These are phyloP conservation scores for Pyrenochaeta sp. DNA, from an alignment of 2,329 filamentous ascomycete species.

Conservation along the genomic window DNA sequence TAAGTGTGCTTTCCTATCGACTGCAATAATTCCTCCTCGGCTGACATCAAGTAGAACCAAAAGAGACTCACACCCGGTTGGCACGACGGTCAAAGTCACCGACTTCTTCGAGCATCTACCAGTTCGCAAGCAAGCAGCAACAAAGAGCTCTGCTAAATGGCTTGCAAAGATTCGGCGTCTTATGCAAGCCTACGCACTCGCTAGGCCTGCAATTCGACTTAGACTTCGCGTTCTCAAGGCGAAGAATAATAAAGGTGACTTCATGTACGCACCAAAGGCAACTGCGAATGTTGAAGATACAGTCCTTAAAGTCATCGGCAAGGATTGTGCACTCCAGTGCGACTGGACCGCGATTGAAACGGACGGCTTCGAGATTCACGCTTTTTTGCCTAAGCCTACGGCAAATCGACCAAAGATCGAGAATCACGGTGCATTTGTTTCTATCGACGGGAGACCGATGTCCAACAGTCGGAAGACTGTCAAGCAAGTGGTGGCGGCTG, in stretches of 20 bases:
- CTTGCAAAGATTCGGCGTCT: conserved; percentile 67
- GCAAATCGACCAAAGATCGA: conserved; percentile 53
- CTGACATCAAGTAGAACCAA: conserved; percentile 33
- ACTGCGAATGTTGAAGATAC: conserved; percentile 64
- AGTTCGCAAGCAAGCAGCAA: conserved; percentile 67
- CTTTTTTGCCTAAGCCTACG: conserved; percentile 64
- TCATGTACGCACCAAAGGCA: conserved; percentile 68
- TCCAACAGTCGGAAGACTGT: conserved; percentile 62
- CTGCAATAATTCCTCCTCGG: background rate
- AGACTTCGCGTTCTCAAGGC: conserved; percentile 66
- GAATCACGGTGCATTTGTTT: conserved; percentile 65
- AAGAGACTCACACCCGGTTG: conserved; percentile 65
- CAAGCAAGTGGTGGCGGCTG: conserved; percentile 66
- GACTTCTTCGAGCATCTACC: conserved; percentile 69
- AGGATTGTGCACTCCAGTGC: conserved; percentile 65
- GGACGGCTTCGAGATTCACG: conserved; percentile 60
- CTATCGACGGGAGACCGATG: conserved; percentile 73
- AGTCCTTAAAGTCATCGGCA: conserved; percentile 69
- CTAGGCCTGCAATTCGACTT: conserved; percentile 69
- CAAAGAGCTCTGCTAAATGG: conserved; percentile 66
- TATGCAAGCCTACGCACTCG: conserved; percentile 71
- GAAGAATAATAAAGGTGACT: conserved; percentile 61
- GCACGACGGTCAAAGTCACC: conserved; percentile 71
- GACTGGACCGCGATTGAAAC: conserved; percentile 49
- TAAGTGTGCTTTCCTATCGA: conserved; percentile 14